Base-by-base conservation (phyloP, 768 basidiomycete species). In the Favolaschia claudopus region DNA sequence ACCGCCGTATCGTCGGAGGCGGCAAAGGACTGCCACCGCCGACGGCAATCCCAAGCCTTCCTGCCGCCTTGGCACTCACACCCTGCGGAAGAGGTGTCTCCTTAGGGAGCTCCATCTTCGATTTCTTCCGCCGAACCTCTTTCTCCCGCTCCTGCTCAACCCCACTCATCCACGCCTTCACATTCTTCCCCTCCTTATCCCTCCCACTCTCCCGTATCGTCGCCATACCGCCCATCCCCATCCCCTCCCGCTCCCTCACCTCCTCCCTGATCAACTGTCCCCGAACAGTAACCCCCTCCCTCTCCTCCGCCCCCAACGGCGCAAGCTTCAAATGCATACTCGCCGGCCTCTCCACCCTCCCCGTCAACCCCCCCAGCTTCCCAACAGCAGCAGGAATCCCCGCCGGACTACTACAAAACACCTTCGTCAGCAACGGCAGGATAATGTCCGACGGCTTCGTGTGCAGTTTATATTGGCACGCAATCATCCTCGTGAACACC, bases 401-500 rank as follows among this genome's bases (percentile, higher is more conserved):
- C n/a, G n/a, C n/a, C n/a, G n/a, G n/a, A n/a, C n/a, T n/a, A 32
- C 12, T 13, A 5, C 46, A 31, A 42, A 66, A 66, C 42, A 62
- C 53, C 13, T 34, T 28, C 29, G 25, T 25, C 7, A 80, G 64
- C 48, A 69, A 39, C 19, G 66, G 56, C 22, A 68, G 60, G 29
- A 79, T 42, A 44, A 74, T 59, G 31, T 71, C 64, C 47, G 72
- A 69, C 5, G 78, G 77, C 1, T 67, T 70, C 4, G 74, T 67
- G 36, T 75, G 66, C 48, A 84, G 54, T 9, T 69, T 69, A 45
- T 73, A 79, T 58, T 72, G 72, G 58, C 40, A 47, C 5, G 39
- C 55, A 24, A 84, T 68, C 82, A 83, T 83, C 20, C 74, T 69
- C 55, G 71, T 65, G 59, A 78, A 84, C 31, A 79, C 65, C 17